phyloP scores from a whole-genome alignment of 2,329 filamentous ascomycete genomes.

The Penicillium capsulatum region DNA sequence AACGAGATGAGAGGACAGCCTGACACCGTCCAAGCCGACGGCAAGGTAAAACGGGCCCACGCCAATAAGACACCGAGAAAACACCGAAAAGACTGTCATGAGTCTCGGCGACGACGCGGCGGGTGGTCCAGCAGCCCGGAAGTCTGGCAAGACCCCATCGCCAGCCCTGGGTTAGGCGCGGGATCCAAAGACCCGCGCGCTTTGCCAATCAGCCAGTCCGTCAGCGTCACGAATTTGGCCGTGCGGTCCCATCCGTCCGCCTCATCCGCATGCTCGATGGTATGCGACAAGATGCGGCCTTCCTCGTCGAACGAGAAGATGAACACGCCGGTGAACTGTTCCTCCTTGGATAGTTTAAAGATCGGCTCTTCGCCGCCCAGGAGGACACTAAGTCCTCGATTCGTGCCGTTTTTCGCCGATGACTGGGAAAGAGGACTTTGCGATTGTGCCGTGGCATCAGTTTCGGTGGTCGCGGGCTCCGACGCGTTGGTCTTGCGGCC shows the following conservation, averaged over 20 bases:
- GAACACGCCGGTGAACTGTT: slow-evolving; percentile 86
- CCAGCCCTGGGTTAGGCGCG: slow-evolving; percentile 24
- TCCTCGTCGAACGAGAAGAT: slow-evolving; percentile 92
- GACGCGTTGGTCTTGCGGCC: too few relatives aligned
- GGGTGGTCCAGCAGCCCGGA: slow-evolving; percentile 7
- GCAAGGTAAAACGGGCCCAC: too few relatives aligned
- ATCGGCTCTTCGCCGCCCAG: slow-evolving; percentile 52
- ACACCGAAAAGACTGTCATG: neutral
- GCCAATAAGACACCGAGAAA: too few relatives aligned
- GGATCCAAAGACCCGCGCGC: slow-evolving; percentile 52
- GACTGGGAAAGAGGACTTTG: slow-evolving; percentile 20
- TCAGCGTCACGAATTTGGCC: slow-evolving; percentile 80
- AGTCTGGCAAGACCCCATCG: slow-evolving; percentile 24
- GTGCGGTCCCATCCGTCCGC: slow-evolving; percentile 78
- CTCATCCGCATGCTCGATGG: slow-evolving; percentile 88
- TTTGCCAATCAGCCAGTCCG: slow-evolving; percentile 88
- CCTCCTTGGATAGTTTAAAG: slow-evolving; percentile 54
- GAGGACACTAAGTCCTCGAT: slow-evolving; percentile 43
- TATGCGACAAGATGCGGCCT: slow-evolving; percentile 79
- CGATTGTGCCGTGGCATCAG: slow-evolving; percentile 6
- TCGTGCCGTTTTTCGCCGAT: slow-evolving; percentile 31
- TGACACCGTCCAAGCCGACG: too few relatives aligned
- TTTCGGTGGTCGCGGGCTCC: neutral
- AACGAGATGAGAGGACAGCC: too few relatives aligned
- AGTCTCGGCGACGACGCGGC: neutral